Base-by-base conservation (phyloP, 805 yeast genomes). In the Cephaloascus albidus region DNA sequence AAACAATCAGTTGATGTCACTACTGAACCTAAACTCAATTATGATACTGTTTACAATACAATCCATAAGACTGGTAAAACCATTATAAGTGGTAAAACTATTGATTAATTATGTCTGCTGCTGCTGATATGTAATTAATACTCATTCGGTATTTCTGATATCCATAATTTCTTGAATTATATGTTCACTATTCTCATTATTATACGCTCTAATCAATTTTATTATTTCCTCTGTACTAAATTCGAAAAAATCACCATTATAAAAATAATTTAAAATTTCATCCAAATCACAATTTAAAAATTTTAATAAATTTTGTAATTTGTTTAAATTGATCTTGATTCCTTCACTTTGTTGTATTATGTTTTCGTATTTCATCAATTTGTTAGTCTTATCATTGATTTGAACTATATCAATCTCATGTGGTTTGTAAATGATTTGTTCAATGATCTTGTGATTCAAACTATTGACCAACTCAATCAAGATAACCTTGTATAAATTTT, bases 21-120 rank as follows among this genome's bases (percentile, higher is more conserved):
- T 41, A 74, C 93, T 8, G 62, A 60, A 14, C 63, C 64, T 27
- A 49, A 60, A 10, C 57, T 85, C 28, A 72, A 76, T 38, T 87
- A 84, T 54, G 94, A 89, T 38, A 74, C 81, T 3, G 89, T 93
- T n/a, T 68, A 81, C 40, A 79, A 72, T 39, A 79, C 87, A 41
- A 90, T 90, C 46, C 66, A 81, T 45, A 90, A 90, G 69, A 88
- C 97, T 1, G 97, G 97, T 30, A 90, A 90, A 68, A 78, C 78
- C 51, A 82, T 90, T 42, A 66, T 72, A 36, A 68, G 70, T 23
- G 95, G 96, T 10, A 71, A 71, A 50, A 63, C 70, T 35, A 52
- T 81, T 39, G 65, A 59, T 36, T 72, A 59, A 40, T 18, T 14
- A 31, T 31, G 28, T 23, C 10, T 8, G 28, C 28, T 23, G 12